A percentile compares a stretch with the other conserved stretches of the same genome.
Conservation (phyloP, 78 protist genomes). For the Protostelium mycophagum region DNA sequence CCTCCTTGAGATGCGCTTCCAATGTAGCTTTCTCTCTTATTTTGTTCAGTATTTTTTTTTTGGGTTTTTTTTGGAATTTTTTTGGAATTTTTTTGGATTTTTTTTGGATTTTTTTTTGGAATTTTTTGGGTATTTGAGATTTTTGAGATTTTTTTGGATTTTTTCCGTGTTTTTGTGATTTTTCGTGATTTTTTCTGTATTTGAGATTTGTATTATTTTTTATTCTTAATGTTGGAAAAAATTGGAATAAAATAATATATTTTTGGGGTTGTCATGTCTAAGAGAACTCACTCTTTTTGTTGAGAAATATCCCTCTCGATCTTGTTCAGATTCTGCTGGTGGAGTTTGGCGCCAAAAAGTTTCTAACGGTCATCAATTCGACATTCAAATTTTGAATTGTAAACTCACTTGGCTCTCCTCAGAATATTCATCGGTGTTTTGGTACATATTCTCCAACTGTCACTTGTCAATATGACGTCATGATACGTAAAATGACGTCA, state of each 20-base stretch:
- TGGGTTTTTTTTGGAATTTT: too few species aligned
- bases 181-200: too few species aligned
- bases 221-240: too few species aligned
- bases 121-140: not conserved
- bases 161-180: too few species aligned
- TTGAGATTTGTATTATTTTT: too few species aligned
- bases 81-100: too few species aligned
- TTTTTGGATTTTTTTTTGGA: not conserved
- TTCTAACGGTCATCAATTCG: not conserved
- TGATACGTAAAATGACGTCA: too few species aligned
- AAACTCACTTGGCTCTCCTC: not conserved
- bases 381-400: too few species aligned
- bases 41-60: constrained; percentile 22
- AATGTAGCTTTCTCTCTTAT: constrained; percentile 9
- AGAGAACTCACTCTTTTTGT: not conserved
- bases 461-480: not conserved
- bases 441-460: not conserved
- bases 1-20: not conserved
- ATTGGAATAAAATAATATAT: too few species aligned
- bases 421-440: not conserved
- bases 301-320: not conserved
- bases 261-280: not conserved
- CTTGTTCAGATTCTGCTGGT: not conserved
- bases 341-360: not conserved
- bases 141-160: not conserved